A percentile compares a stretch with the other conserved stretches of the same genome.
Evolutionary conservation across 805 yeast genomes (phyloP).

Genomic region (Teunomyces gatunensis): DNA sequence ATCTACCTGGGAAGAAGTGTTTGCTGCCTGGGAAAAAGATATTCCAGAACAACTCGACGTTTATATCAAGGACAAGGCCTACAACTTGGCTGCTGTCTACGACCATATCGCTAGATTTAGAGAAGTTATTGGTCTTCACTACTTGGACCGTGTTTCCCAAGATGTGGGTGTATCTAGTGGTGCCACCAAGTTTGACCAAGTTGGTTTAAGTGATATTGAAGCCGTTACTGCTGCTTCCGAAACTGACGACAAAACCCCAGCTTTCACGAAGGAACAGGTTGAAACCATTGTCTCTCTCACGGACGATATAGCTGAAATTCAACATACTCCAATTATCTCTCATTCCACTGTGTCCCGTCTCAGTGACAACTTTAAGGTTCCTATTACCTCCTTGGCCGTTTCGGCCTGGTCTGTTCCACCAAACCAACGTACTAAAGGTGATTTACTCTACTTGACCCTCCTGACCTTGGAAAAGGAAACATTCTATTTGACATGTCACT

Average conservation of each 20-base stretch:
- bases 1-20: slow-evolving; percentile 21
- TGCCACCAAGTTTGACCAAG: slow-evolving; percentile 43
- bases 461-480: slow-evolving; percentile 81
- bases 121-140: slow-evolving; percentile 54
- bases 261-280: slow-evolving; percentile 17
- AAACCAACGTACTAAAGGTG: slow-evolving; percentile 63
- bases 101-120: slow-evolving; percentile 64
- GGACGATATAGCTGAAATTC: slow-evolving; percentile 7
- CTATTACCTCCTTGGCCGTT: slow-evolving; percentile 55
- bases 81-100: slow-evolving; percentile 58
- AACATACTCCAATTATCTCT: slow-evolving; percentile 9
- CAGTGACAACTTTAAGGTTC: slow-evolving; percentile 34
- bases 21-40: slow-evolving; percentile 19
- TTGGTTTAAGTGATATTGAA: slow-evolving; percentile 32
- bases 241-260: slow-evolving; percentile 10
- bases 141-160: slow-evolving; percentile 42
- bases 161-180: slow-evolving; percentile 48
- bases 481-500: slow-evolving; percentile 73
- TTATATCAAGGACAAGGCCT: slow-evolving; percentile 50
- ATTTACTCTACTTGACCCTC: slow-evolving; percentile 69
- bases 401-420: slow-evolving; percentile 84
- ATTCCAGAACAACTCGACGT: slow-evolving; percentile 35
- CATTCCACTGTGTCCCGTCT: slow-evolving; percentile 28
- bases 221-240: background rate
- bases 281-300: slow-evolving; percentile 18